These are phyloP conservation scores for Fomitopsis schrenkii DNA, from an alignment of 1,284 basidiomycete genomes.

Conservation along the genomic window DNA sequence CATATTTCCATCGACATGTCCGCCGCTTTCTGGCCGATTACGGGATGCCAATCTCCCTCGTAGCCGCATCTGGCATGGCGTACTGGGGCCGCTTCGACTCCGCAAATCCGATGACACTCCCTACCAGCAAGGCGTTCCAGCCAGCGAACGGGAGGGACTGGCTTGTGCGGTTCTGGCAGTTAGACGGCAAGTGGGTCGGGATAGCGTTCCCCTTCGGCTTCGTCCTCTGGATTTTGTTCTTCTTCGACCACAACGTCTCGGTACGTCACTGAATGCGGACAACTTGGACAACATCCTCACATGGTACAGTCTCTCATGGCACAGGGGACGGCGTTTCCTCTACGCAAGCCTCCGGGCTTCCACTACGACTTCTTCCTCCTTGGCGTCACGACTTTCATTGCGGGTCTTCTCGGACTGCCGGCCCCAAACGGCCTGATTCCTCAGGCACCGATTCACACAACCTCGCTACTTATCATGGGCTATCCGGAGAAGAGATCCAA, in stretches of 20 bases:
- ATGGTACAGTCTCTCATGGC: constrained; percentile 78
- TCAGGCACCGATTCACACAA: constrained; percentile 94
- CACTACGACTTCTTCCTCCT: constrained; percentile 89
- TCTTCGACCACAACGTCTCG: constrained; percentile 84
- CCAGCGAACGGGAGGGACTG: constrained; percentile 76
- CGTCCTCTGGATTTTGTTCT: constrained; percentile 69
- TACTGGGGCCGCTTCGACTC: constrained; percentile 81
- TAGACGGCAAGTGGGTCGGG: constrained; percentile 88
- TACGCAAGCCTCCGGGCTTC: constrained; percentile 90
- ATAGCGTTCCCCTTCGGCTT: constrained; percentile 75
- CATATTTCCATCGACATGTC: constrained; percentile 69
- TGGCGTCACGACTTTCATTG: constrained; percentile 89
- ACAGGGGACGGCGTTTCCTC: constrained; percentile 87
- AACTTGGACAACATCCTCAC: not conserved
- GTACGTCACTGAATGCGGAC: constrained; percentile 36
- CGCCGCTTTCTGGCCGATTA: constrained; percentile 81
- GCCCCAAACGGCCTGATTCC: constrained; percentile 96
- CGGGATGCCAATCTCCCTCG: constrained; percentile 83
- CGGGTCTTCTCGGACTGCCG: constrained; percentile 87
- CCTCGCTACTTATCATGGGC: constrained; percentile 79
- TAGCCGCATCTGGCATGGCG: constrained; percentile 71
- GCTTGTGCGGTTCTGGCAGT: constrained; percentile 90
- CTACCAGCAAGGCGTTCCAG: constrained; percentile 65
- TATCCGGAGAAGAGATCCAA: constrained; percentile 36
- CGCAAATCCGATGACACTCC: constrained; percentile 64